A percentile compares a stretch with the other conserved stretches of the same genome.
Evolutionary conservation across 352 stramenopile genomes (phyloP).

Genomic region (Phytophthora pini): DNA sequence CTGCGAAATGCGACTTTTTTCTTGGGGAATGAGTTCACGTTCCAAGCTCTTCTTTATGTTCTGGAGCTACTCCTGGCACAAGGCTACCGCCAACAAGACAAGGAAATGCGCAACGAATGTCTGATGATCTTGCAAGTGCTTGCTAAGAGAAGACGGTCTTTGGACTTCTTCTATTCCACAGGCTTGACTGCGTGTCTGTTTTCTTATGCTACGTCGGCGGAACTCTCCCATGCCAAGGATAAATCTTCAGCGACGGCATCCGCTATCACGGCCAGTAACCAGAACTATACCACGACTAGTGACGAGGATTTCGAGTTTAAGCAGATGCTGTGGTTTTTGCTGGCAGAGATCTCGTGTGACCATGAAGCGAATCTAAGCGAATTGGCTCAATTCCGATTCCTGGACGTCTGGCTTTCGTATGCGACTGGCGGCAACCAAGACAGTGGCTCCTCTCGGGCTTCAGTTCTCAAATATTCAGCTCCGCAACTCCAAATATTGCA

Average conservation of each 20-base stretch:
- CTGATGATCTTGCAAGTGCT: conserved; percentile 75
- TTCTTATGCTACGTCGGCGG: conserved; percentile 64
- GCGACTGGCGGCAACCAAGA: conserved; percentile 32
- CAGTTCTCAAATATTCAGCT: conserved; percentile 45
- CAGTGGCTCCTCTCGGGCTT: conserved; percentile 7
- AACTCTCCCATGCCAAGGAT: conserved; percentile 39
- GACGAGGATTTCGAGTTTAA: conserved; percentile 88
- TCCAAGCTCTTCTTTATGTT: conserved; percentile 63
- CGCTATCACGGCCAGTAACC: conserved; percentile 58
- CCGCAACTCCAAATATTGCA: conserved; percentile 64
- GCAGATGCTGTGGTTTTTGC: conserved; percentile 72
- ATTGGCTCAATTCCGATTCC: conserved; percentile 73
- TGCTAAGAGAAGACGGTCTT: conserved; percentile 46
- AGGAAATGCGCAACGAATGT: conserved; percentile 80
- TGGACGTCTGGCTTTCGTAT: conserved; percentile 70
- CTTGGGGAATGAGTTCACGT: conserved; percentile 62
- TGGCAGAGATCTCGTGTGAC: conserved; percentile 58
- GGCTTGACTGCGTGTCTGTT: conserved; percentile 68
- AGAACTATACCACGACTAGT: conserved; percentile 71
- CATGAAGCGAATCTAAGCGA: conserved; percentile 62
- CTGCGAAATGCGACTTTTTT: conserved; percentile 71
- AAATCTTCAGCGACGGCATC: conserved; percentile 26
- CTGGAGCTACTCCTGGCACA: conserved; percentile 62
- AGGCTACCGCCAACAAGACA: conserved; percentile 78
- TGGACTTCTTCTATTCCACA: conserved; percentile 66